Conservation (phyloP, 1,284 basidiomycete genomes). For the Ustilago esculenta region DNA sequence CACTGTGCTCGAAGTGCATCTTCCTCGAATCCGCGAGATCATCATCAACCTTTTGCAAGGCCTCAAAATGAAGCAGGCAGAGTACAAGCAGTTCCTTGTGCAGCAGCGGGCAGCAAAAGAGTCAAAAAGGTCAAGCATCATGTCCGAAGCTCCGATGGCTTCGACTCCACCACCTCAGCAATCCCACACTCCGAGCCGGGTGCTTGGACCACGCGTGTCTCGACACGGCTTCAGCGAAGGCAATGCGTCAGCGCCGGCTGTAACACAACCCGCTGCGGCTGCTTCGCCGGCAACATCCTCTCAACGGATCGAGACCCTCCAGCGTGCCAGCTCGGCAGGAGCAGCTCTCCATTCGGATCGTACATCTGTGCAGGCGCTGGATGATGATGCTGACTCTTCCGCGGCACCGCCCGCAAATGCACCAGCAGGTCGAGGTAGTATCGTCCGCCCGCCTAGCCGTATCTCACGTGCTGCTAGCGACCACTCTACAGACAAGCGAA, state of each 20-base stretch:
- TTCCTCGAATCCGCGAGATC: slow-evolving; percentile 89
- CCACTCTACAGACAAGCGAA: slow-evolving; percentile 12
- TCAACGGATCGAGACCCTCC: slow-evolving; percentile 24
- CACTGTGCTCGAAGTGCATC: slow-evolving; percentile 85
- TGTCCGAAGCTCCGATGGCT: slow-evolving; percentile 6
- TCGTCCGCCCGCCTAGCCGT: slow-evolving; percentile 32
- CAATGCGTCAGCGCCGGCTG: background rate
- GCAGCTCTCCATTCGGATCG: slow-evolving; percentile 21
- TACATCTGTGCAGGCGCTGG: background rate
- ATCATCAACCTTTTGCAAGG: slow-evolving; percentile 92
- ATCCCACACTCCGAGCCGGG: slow-evolving; percentile 10
- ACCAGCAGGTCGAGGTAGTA: slow-evolving; percentile 5
- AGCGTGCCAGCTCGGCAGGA: slow-evolving; percentile 37
- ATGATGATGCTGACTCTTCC: slow-evolving; percentile 15
- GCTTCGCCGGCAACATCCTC: background rate
- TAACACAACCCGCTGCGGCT: background rate
- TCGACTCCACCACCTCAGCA: slow-evolving; percentile 21
- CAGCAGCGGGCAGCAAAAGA: slow-evolving; percentile 48
- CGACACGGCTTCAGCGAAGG: slow-evolving; percentile 43
- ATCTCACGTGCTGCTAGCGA: slow-evolving; percentile 25
- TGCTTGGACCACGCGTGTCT: slow-evolving; percentile 26
- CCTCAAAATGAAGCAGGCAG: slow-evolving; percentile 86
- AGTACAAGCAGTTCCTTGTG: slow-evolving; percentile 71
- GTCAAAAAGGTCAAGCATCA: slow-evolving; percentile 19
- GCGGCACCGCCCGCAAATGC: slow-evolving; percentile 5